These are phyloP conservation scores for Lentinula detonsa DNA, from an alignment of 768 basidiomycete genomes.

Conservation along the genomic window DNA sequence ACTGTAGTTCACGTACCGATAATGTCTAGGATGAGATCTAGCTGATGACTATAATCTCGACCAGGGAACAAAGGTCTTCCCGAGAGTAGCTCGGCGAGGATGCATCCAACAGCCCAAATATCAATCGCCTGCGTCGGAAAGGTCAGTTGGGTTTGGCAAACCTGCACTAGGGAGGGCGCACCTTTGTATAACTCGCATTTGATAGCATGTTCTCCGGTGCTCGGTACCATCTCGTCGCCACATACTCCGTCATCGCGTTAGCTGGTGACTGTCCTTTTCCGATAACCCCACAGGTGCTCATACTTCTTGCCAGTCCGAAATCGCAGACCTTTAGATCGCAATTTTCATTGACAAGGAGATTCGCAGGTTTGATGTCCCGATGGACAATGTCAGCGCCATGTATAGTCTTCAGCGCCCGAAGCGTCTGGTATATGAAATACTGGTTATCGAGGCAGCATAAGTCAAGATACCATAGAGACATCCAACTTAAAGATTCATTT, in stretches of 20 bases:
- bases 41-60: constrained; percentile 95
- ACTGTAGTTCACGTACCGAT: constrained; percentile 45
- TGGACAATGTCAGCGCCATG: constrained; percentile 97
- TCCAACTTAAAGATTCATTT: neutral
- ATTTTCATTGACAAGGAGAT: constrained; percentile 86
- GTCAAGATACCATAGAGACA: neutral
- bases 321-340: constrained; percentile 95
- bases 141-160: constrained; percentile 4
- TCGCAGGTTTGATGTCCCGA: constrained; percentile 95
- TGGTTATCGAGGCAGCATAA: constrained; percentile 40
- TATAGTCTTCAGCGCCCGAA: constrained; percentile 91
- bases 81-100: constrained; percentile 92
- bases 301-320: constrained; percentile 88
- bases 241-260: constrained; percentile 95
- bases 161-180: constrained; percentile 17
- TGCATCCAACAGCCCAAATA: constrained; percentile 84
- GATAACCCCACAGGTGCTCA: constrained; percentile 78
- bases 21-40: constrained; percentile 92
- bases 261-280: constrained; percentile 64
- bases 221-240: constrained; percentile 98
- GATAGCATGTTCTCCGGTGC: constrained; percentile 99
- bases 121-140: constrained; percentile 59
- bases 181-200: constrained; percentile 97
- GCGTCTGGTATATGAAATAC: constrained; percentile 91
- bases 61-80: constrained; percentile 97